phyloP scores from a whole-genome alignment of 208 protist species.

The Kentomonas sorsogonicus region DNA sequence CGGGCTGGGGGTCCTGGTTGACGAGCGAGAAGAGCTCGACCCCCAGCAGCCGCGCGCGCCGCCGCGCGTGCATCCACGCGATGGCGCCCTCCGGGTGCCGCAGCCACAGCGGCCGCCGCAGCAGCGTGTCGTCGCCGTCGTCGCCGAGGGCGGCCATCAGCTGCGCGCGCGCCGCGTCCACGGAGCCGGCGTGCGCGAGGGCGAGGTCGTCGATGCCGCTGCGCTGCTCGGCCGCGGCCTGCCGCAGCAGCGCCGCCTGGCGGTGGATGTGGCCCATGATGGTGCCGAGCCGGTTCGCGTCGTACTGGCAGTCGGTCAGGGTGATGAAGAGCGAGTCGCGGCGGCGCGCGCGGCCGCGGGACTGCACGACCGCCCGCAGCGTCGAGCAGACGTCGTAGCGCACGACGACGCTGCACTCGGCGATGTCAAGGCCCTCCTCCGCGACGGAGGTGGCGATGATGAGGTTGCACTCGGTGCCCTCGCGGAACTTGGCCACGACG shows the following conservation, averaged over 20 bases:
- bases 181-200: background rate
- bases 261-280: background rate
- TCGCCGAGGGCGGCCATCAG: too few species aligned
- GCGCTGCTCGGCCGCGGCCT: background rate
- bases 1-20: too few species aligned
- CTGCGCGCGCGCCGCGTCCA: background rate
- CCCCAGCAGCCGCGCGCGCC: too few species aligned
- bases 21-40: too few species aligned
- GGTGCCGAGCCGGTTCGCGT: constrained; percentile 12
- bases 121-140: background rate
- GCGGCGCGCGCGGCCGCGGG: constrained; percentile 53
- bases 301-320: constrained; percentile 15
- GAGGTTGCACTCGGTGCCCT: constrained; percentile 28
- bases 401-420: constrained; percentile 55
- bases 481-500: constrained; percentile 31
- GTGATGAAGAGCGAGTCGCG: constrained; percentile 38
- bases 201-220: constrained; percentile 2
- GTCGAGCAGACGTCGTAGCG: constrained; percentile 34
- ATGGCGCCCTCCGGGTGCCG: background rate
- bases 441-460: constrained; percentile 70
- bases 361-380: constrained; percentile 54
- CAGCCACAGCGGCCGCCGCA: background rate
- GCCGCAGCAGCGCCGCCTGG: background rate
- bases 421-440: constrained; percentile 74
- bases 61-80: background rate